Base-by-base conservation (phyloP, 2,329 filamentous ascomycete species). In the Cladosporium sp. region DNA sequence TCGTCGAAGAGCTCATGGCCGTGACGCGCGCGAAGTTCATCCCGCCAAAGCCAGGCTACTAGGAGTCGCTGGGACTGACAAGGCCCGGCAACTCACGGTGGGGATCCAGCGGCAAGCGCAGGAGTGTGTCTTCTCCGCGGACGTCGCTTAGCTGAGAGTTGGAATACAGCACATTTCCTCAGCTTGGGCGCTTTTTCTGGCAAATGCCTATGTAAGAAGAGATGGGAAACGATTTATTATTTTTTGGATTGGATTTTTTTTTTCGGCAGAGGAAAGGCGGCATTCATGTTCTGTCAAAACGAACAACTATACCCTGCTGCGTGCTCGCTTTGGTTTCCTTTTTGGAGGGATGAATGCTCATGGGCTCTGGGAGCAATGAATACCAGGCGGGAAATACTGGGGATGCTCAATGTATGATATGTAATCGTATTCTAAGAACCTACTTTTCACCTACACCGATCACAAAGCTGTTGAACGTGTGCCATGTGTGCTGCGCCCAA, bases 1-100 rank as follows among this genome's bases (percentile, higher is more conserved):
- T 80, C 68, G 79, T 77, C 4, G 80, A 82, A 57, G 69, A 72
- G 65, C 69, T 78, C 10, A 73, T 74, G 30, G 63, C 67, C 25
- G 70, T 75, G n/a, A 74, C 75, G 25, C 72, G 70, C 39, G 67
- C 70, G 56, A 70, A 69, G 26, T 76, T 72, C 63, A 60, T 70
- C 28, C 71, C 71, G 32, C 68, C 65, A 2, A 67, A 63, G 58
- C 56, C 56, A 21, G 58, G 58, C 11, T 65, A 60, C 49, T 65
- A 64, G 62, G 62, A 58, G 62, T 56, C 49, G 18, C 28, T 61
- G 26, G 58, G 43, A 28, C 26, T 30, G 58, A 36, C 26, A n/a
- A 51, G 58, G 30, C 43, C 58, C 8, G 58, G 58, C 26, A 49
- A 49, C 13, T 25, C 46, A n/a, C 43, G 58, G 16, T 61, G 58